phyloP scores from a whole-genome alignment of 2,329 filamentous ascomycete species.

The Ceratocystis colombiana region DNA sequence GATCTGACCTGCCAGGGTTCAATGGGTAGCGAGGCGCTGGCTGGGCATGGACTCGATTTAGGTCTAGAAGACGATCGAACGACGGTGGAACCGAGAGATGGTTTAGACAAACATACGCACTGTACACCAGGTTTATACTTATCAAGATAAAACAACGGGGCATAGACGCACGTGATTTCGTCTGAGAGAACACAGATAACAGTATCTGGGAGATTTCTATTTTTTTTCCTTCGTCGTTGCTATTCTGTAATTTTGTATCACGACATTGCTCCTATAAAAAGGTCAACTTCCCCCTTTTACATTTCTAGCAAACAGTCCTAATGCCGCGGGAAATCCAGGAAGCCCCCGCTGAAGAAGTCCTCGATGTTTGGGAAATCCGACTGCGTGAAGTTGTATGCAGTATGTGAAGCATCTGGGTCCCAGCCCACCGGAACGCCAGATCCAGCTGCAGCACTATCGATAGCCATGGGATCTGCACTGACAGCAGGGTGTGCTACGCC shows the following conservation, averaged over 20 bases:
- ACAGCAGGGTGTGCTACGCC: not conserved
- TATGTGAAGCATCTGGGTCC: slow-evolving; percentile 8
- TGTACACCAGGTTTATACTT: not conserved
- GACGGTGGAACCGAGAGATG: not conserved
- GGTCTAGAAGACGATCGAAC: not conserved
- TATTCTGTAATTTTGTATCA: not conserved
- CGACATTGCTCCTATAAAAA: not conserved
- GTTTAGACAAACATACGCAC: not conserved
- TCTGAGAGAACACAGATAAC: not conserved
- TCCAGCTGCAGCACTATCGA: slow-evolving; percentile 14
- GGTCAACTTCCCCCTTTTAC: not conserved
- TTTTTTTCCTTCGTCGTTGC: not conserved
- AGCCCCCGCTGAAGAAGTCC: slow-evolving; percentile 25
- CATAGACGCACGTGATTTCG: not conserved
- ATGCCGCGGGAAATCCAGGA: slow-evolving; percentile 24
- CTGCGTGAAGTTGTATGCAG: slow-evolving; percentile 1
- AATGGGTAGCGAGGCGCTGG: not conserved
- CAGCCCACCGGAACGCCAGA: slow-evolving; percentile 12
- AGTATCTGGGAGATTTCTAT: not conserved
- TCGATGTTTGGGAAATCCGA: slow-evolving; percentile 25
- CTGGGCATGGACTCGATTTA: not conserved
- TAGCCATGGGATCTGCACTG: slow-evolving; percentile 17
- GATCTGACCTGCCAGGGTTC: not conserved
- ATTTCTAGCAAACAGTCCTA: not conserved
- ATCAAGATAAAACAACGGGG: not conserved